A percentile compares a stretch with the other conserved stretches of the same genome.
Evolutionary conservation across 1,139 yeast species (phyloP).

Genomic region (Hanseniaspora uvarum): DNA sequence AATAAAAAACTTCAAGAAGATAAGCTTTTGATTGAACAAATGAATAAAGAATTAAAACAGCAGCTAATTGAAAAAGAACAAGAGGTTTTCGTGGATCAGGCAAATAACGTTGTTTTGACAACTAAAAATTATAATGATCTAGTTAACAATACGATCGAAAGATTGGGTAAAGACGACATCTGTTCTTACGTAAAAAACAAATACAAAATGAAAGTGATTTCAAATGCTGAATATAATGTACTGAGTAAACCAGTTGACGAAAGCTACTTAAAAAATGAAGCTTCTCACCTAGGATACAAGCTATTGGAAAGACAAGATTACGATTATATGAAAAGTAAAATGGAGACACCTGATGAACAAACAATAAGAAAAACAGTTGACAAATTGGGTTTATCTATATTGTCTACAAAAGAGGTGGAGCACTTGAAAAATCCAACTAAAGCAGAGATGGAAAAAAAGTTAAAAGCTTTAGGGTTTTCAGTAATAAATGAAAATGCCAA

Average conservation of each 20-base stretch:
- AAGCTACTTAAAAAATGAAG: conserved; percentile 19
- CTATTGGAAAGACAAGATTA: conserved; percentile 22
- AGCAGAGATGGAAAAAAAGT: conserved; percentile 26
- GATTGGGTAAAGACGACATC: conserved; percentile 24
- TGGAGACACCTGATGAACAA: conserved; percentile 28
- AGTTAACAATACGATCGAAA: conserved; percentile 19
- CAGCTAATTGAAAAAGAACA: conserved; percentile 21
- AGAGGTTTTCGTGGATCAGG: conserved; percentile 9
- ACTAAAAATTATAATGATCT: conserved; percentile 19
- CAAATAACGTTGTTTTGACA: conserved; percentile 19
- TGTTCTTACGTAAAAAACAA: conserved; percentile 16
- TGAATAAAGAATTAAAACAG: conserved; percentile 20
- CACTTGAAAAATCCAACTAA: conserved; percentile 24
- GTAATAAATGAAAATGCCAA: conserved; percentile 24
- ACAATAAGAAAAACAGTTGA: conserved; percentile 27
- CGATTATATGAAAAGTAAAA: conserved; percentile 22
- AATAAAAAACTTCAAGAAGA: conserved; percentile 20
- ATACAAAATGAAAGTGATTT: conserved; percentile 25
- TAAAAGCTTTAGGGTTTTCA: conserved; percentile 27
- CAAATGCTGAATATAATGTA: conserved; percentile 25
- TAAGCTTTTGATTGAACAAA: conserved; percentile 17
- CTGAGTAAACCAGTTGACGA: conserved; percentile 23
- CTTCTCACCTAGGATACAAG: conserved; percentile 22
- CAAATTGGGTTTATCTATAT: conserved; percentile 24
- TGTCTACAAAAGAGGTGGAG: conserved; percentile 27